Percentiles rank a stretch among this genome's conserved stretches.
Evolutionary conservation across 257 asterid species (phyloP).

Genomic region (Forsythia suspensa): DNA sequence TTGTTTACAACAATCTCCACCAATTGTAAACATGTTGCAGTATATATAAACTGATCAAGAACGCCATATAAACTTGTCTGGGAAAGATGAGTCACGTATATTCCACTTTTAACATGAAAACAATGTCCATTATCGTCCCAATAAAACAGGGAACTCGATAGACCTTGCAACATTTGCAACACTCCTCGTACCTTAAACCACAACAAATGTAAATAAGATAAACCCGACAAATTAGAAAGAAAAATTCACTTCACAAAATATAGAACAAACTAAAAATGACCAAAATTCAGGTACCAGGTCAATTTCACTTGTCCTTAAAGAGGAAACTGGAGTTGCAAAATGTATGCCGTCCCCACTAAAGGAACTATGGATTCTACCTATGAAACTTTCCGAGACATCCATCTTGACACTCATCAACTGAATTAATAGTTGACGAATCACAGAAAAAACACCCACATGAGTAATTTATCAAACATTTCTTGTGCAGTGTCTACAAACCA

Average conservation of each 20-base stretch:
- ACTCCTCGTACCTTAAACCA: slow-evolving; percentile 70
- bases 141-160: slow-evolving; percentile 58
- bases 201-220: slow-evolving; percentile 5
- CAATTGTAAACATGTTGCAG: slow-evolving; percentile 74
- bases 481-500: not conserved
- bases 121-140: slow-evolving; percentile 60
- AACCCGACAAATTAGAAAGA: not conserved
- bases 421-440: not conserved
- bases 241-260: not conserved
- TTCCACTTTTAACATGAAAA: slow-evolving; percentile 60
- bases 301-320: slow-evolving; percentile 64
- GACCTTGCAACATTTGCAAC: slow-evolving; percentile 89
- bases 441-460: not conserved
- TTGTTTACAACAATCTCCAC: slow-evolving; percentile 58
- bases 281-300: slow-evolving; percentile 64
- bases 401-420: slow-evolving; percentile 33
- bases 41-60: slow-evolving; percentile 70
- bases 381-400: slow-evolving; percentile 62
- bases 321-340: slow-evolving; percentile 60
- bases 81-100: slow-evolving; percentile 77
- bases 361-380: slow-evolving; percentile 49
- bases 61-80: slow-evolving; percentile 68
- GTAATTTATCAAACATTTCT: slow-evolving; percentile 37
- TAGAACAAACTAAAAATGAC: not conserved
- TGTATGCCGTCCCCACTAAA: slow-evolving; percentile 68